Base-by-base conservation (phyloP, 1,284 basidiomycete genomes). In the Sanghuangporus baumii region DNA sequence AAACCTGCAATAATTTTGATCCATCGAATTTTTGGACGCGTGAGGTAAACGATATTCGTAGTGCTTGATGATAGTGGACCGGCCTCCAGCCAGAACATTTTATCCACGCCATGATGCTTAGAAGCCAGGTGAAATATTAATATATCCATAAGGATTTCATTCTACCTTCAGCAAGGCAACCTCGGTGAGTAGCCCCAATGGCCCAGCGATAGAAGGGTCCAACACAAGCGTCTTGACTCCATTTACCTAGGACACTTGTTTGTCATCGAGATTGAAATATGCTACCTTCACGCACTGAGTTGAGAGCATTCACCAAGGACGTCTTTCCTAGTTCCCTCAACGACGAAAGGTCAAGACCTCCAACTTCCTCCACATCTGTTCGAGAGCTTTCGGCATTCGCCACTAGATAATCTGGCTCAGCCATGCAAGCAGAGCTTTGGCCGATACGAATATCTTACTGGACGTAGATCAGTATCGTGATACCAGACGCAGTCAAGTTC, bases 1-100 rank as follows among this genome's bases (percentile, higher is more conserved):
- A 16, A 73, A 96, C 96, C 92, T 68, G 96, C 93, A 65, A 99
- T 92, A 63, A 93, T 88, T 74, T 90, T 91, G 74, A 96, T 87
- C 75, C 89, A 88, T 67, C 84, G 88, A 65, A 96, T 90, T 69
- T 86, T 84, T 1, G 97, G 94, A 34, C 95, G 83, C 73, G 93
- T 97, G 16, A 99, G 84, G 77, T 97, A 99, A 20, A 99, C 86
- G 65, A 99, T 86, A 67, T 95, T 96, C 37, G 91, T 86, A 3
- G 96, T 95, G 2, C 85, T 84, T 0, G 93, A 91, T 48, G 87
- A 85, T 60, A 97, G 76, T 9, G 92, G 88, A 34, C 94, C 94
- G 7, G 87, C 73, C 74, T 99, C 97, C 31, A 99, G 86, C 97
- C 97, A 99, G 75, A 97, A 98, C 91, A 99, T 96, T 79, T 97